Evolutionary conservation across 495 filamentous ascomycete genomes (phyloP), one percentile per base, ranked within the genome.

Genomic region (Aspergillus funiculosus): DNA sequence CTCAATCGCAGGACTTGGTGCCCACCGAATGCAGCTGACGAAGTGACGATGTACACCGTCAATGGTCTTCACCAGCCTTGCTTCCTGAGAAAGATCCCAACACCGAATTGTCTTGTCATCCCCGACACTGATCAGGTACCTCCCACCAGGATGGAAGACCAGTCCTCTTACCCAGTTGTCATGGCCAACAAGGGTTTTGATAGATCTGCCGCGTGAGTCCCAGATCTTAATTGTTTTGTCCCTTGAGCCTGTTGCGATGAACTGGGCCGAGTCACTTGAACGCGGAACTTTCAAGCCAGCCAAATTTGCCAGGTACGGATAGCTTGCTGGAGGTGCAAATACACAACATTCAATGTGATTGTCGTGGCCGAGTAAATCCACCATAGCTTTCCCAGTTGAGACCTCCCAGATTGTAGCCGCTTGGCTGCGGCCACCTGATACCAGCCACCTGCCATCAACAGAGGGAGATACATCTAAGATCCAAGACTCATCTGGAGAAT

Each of bases 141-240:
- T 95, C 1, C 91, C 91, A 2, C 87, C 89, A 0, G 91, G 91
- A 53, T 98, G 91, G 62, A 94, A 98, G 13, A 87, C 82, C 11
- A 96, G 58, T 2, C 74, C 85, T 6, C 88, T 79, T 1, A 98
- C 83, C 91, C 91, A 98, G 59, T 95, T 98, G 62, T 98, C 92
- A 58, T 98, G 91, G 2, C 91, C 91, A 1, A 83, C 64, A 6
- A 96, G 72, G 2, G 86, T 92, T 63, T 89, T 95, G 54, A 98
- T 81, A 32, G 86, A 73, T 10, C 83, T 87, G 7, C 91, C 92
- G 39, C 89, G 76, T 4, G 80, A 75, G 61, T 95, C 88, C 89
- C 89, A 96, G 9, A 97, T 61, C 59, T 81, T 81, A 54, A 97
- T 94, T 0, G 80, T 87, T 64, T 95, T 96, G 59, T 98, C 91